Conservation (phyloP, 2,329 filamentous ascomycete species). For the Cryphonectria japonica region DNA sequence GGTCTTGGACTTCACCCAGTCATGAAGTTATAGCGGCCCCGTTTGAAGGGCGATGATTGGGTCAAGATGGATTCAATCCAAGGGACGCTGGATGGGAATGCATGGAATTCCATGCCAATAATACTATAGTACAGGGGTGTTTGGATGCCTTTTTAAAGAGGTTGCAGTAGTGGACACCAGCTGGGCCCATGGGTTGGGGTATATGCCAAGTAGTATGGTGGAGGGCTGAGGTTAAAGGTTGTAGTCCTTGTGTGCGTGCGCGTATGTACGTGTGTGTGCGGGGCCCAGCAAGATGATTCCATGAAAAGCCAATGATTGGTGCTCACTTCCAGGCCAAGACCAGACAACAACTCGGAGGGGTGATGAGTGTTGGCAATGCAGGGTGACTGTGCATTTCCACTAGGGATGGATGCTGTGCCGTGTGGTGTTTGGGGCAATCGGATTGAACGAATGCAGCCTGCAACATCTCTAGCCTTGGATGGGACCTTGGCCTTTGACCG, state of each 20-base stretch:
- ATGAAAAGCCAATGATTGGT: background rate
- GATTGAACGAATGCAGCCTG: background rate
- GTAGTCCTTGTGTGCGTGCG: too few relatives aligned
- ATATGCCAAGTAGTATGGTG: background rate
- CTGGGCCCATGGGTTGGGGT: background rate
- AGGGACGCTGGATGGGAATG: background rate
- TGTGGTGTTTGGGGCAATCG: background rate
- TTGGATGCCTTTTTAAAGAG: background rate
- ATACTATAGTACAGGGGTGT: slow-evolving; percentile 1
- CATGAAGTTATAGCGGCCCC: background rate
- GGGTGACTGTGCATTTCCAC: background rate
- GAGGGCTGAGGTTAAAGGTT: background rate
- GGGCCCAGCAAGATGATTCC: background rate
- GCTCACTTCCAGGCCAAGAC: background rate
- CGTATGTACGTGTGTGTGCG: background rate
- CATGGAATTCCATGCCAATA: background rate
- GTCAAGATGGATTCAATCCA: background rate
- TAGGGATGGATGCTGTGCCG: background rate
- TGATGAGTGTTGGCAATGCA: background rate
- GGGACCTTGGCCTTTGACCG: slow-evolving; percentile 14
- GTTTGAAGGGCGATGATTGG: background rate
- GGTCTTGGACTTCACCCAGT: background rate
- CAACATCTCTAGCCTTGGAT: background rate
- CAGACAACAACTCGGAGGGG: background rate
- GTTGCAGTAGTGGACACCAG: slow-evolving; percentile 4